Evolutionary conservation across 805 yeast genomes (phyloP).

Genomic region (Starmerella apis): DNA sequence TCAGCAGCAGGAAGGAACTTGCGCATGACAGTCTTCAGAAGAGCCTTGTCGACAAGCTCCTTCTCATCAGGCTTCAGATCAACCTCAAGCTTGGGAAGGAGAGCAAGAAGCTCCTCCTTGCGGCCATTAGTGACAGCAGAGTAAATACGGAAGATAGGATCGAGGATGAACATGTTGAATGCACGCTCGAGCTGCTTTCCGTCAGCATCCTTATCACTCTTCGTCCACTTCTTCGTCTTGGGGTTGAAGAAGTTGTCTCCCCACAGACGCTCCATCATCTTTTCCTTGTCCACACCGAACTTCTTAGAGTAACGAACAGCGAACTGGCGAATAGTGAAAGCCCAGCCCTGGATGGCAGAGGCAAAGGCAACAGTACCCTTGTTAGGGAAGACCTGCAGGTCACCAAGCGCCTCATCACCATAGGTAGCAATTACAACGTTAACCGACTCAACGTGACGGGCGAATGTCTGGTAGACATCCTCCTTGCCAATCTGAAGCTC

Average conservation of each 20-base stretch:
- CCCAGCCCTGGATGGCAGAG: conserved; percentile 99
- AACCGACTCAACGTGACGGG: conserved; percentile 98
- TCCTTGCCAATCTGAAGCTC: conserved; percentile 98
- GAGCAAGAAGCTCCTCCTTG: conserved; percentile 88
- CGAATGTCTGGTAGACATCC: conserved; percentile 94
- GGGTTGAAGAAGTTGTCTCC: conserved; percentile 99
- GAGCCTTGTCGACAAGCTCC: conserved; percentile 97
- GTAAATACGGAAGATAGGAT: conserved; percentile 97
- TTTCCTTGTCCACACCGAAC: conserved; percentile 95
- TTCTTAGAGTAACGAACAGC: conserved; percentile 97
- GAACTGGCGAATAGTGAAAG: conserved; percentile 98
- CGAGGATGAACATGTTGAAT: conserved; percentile 97
- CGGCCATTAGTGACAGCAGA: conserved; percentile 97
- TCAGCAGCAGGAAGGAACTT: conserved; percentile 99
- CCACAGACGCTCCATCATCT: conserved; percentile 99
- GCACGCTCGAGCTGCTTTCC: conserved; percentile 97
- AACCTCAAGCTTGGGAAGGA: conserved; percentile 90
- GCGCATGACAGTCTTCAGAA: conserved; percentile 97
- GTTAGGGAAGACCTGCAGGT: conserved; percentile 97
- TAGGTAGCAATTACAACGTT: conserved; percentile 96
- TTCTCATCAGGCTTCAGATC: conserved; percentile 90
- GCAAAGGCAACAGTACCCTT: conserved; percentile 98
- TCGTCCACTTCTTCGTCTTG: conserved; percentile 99
- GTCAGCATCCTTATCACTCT: conserved; percentile 86
- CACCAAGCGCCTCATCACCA: conserved; percentile 84